Base-by-base conservation (phyloP, 2,329 filamentous ascomycete genomes). In the Pyricularia pennisetigena region DNA sequence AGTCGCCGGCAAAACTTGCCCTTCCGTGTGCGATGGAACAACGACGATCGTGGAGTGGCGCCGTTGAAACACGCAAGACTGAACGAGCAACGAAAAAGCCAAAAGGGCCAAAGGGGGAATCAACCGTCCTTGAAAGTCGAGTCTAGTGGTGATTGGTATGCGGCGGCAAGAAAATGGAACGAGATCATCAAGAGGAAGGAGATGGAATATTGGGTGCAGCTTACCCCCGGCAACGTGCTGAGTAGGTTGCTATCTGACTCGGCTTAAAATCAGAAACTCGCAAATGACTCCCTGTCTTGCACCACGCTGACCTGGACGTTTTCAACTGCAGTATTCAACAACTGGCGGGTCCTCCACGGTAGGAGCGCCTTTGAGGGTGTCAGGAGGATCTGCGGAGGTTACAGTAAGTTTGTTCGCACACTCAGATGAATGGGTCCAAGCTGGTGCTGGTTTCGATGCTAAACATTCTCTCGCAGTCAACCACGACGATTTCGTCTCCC, bases 281-380 rank as follows among this genome's bases (percentile, higher is more conserved):
- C 41, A 20, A 54, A n/a, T 54, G 41, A 54, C 41, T 54, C 20
- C 41, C 41, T n/a, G 41, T 62, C 5, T 30, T 4, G 28, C 23
- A 20, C 16, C 24, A 26, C 29, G 59, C 59, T 62, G 59, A 62
- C 59, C 59, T 26, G n/a, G 26, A 28, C 35, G 29, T 65, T 24
- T 2, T 28, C 64, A 14, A n/a, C 23, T 49, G 12, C 72, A 91
- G 91, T 98, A 64, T 97, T 99, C 77, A 92, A 99, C 76, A 98
- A 99, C 75, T 97, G 94, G 93, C 86, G 95, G 69, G 90, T 97
- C 41, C 80, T 98, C 72, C 95, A 99, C 78, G 95, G 94, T 0
- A 84, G 95, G 73, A 88, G 88, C 67, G 86, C 86, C 0, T 99
- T 98, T 74, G 90, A 88, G 6, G 95, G 95, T 1, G 88, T 90